Base-by-base conservation (phyloP, 345 rosid genomes). In the Boechera divaricarpa region DNA sequence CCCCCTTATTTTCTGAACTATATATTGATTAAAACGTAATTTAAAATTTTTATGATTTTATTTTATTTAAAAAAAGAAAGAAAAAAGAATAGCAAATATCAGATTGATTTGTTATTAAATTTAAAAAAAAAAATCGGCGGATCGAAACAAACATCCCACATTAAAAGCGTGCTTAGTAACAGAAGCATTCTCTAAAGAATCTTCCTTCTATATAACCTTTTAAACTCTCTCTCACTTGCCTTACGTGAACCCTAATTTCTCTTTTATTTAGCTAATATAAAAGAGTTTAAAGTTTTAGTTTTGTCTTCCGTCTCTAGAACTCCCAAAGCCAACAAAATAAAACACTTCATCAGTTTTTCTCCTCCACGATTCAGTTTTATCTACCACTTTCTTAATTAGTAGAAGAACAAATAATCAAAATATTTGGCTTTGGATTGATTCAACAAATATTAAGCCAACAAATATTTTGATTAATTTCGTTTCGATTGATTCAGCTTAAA, bases 141-240 rank as follows among this genome's bases (percentile, higher is more conserved):
- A 61, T 41, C n/a, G 28, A 53, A 79, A 69, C 78, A 63, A 75
- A 75, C 76, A 75, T 32, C 67, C 76, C 74, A 79, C 76, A 56
- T 61, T 74, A 79, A 79, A 75, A 69, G 76, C 79, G 69, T 72
- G 76, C 11, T 28, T 63, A 32, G 73, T 65, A 72, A 77, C 81
- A 71, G 77, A 77, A 65, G 44, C 63, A 66, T 78, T 72, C 32
- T 52, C 35, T 32, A 9, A 66, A 58, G 73, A 47, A 77, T 59
- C 77, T 78, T 66, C 48, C 81, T 31, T 72, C 31, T 78, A 71
- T 66, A 65, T 39, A 65, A 57, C 76, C 79, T 63, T 63, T 51
- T 55, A 74, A 69, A 39, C 61, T 18, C 75, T 79, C 74, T 77
- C 67, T 74, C 70, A 36, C 75, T 63, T 77, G 69, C 52, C 66